Conservation (phyloP, 495 filamentous ascomycete species). For the Penicillium atrosanguineum region DNA sequence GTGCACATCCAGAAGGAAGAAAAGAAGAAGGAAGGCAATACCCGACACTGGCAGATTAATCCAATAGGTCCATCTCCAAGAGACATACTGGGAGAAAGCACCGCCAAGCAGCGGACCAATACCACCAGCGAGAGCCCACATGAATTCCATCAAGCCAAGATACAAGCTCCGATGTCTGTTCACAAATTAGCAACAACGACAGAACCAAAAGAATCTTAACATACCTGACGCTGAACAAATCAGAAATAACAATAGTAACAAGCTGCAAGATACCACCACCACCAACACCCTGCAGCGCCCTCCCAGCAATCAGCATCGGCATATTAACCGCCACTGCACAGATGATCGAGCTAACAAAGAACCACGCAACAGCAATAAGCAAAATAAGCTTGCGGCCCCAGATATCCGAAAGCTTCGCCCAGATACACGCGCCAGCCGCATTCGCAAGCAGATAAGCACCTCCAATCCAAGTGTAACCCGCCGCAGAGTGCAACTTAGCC, state of each 20-base stretch:
- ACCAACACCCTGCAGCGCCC: constrained; percentile 54
- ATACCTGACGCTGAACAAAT: constrained; percentile 58
- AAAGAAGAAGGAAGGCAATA: constrained; percentile 53
- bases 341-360: constrained; percentile 43
- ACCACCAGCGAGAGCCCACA: constrained; percentile 57
- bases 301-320: constrained; percentile 52
- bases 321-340: constrained; percentile 50
- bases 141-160: constrained; percentile 52
- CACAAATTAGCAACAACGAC: neutral
- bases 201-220: neutral
- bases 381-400: constrained; percentile 59
- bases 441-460: constrained; percentile 60
- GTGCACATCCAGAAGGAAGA: constrained; percentile 59
- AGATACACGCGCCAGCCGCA: constrained; percentile 53
- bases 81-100: constrained; percentile 57
- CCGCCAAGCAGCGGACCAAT: constrained; percentile 70
- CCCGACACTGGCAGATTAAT: constrained; percentile 67
- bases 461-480: constrained; percentile 67
- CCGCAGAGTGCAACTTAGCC: constrained; percentile 53
- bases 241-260: constrained; percentile 53
- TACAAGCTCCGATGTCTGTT: constrained; percentile 49
- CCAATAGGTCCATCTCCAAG: constrained; percentile 72
- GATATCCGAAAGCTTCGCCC: constrained; percentile 59
- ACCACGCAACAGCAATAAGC: constrained; percentile 43
- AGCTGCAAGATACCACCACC: constrained; percentile 54